Conservation (phyloP, 2,329 filamentous ascomycete genomes). For the Ascochyta viciae-villosae region DNA sequence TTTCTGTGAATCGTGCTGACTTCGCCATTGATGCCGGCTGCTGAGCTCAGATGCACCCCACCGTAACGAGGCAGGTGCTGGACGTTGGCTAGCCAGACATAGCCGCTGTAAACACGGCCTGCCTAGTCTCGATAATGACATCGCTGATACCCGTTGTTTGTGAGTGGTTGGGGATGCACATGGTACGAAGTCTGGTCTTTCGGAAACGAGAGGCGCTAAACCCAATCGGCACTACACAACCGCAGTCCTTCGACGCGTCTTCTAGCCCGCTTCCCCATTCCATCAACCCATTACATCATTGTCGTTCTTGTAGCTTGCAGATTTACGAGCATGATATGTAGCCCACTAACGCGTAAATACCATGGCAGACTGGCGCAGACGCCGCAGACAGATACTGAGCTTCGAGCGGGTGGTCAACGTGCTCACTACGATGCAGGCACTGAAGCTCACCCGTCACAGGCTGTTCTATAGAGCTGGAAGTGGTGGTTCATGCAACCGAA, state of each 20-base stretch:
- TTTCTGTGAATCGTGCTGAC: constrained; percentile 14
- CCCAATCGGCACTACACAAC: constrained; percentile 2
- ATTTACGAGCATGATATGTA: no score
- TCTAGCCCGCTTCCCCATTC: not conserved
- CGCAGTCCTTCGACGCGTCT: not conserved
- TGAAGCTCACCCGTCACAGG: no score
- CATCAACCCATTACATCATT: not conserved
- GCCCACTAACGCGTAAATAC: no score
- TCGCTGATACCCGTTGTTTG: constrained; percentile 1
- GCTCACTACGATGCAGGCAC: no score
- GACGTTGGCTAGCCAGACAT: not conserved
- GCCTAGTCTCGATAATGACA: constrained; percentile 10
- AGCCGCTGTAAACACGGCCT: constrained; percentile 5
- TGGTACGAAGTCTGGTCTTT: not conserved
- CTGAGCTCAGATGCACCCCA: constrained; percentile 2
- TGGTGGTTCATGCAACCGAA: no score
- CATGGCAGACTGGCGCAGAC: no score
- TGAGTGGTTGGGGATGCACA: not conserved
- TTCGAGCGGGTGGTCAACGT: no score
- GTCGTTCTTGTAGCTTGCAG: not conserved
- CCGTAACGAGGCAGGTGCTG: not conserved
- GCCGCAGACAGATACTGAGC: no score
- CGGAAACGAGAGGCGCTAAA: constrained; percentile 2
- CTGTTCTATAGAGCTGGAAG: no score
- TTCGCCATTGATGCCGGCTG: constrained; percentile 9